Evolutionary conservation across 805 yeast species (phyloP).

Genomic region (Starmerella ratchasimensis): DNA sequence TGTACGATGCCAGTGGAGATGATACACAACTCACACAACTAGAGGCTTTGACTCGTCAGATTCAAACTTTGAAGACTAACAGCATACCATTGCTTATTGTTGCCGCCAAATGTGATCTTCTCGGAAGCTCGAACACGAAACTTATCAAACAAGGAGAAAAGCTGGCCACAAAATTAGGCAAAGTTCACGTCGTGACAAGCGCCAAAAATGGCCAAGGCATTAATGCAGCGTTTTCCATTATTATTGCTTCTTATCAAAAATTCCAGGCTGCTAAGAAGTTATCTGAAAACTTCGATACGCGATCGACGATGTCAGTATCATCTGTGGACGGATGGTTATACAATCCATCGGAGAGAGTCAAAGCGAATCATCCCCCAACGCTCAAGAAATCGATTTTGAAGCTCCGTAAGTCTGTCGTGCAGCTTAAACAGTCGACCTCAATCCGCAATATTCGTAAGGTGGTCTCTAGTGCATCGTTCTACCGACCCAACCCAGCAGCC

Average conservation of each 20-base stretch:
- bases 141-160: constrained; percentile 70
- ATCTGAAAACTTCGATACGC: constrained; percentile 7
- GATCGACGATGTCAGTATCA: constrained; percentile 8
- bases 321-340: constrained; percentile 15
- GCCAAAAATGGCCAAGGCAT: constrained; percentile 86
- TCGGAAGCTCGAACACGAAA: constrained; percentile 43
- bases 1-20: constrained; percentile 72
- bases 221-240: constrained; percentile 78
- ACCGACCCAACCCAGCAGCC: neutral
- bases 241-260: constrained; percentile 53
- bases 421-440: constrained; percentile 12
- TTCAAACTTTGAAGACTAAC: constrained; percentile 66
- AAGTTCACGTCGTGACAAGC: constrained; percentile 84
- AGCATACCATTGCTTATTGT: constrained; percentile 80
- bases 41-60: constrained; percentile 68
- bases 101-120: constrained; percentile 82
- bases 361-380: constrained; percentile 9
- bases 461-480: constrained; percentile 12
- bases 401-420: constrained; percentile 16
- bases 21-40: constrained; percentile 65
- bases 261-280: constrained; percentile 4
- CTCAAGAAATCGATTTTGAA: constrained; percentile 12
- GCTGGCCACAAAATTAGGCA: constrained; percentile 75
- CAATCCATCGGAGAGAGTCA: constrained; percentile 8
- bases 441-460: constrained; percentile 14